phyloP scores from a whole-genome alignment of 2,329 filamentous ascomycete genomes.

The Colletotrichum liaoningense region DNA sequence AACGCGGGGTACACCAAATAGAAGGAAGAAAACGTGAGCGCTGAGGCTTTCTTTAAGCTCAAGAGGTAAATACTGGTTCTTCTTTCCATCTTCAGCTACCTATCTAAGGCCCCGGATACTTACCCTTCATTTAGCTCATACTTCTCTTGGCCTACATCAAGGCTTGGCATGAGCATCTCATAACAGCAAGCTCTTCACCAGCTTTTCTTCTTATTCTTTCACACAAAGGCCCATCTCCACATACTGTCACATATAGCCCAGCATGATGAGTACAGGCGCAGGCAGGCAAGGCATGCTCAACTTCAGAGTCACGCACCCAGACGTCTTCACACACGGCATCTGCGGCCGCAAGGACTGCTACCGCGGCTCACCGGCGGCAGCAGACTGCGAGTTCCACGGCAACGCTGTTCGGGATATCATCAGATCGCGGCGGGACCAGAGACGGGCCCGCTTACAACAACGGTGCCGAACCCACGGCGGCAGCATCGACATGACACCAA shows the following conservation, averaged over 20 bases:
- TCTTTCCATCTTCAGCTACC: neutral
- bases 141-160: neutral
- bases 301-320: constrained; percentile 4
- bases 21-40: neutral
- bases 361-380: constrained; percentile 2
- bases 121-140: neutral
- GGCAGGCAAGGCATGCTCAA: constrained; percentile 14
- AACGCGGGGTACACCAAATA: neutral
- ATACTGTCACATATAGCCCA: neutral
- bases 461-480: constrained; percentile 18
- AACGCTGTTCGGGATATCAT: constrained; percentile 31
- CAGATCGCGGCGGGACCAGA: constrained; percentile 23
- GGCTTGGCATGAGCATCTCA: constrained; percentile 4
- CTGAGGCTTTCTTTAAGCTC: neutral
- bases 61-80: neutral
- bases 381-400: constrained; percentile 24
- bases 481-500: too few species aligned
- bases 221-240: neutral
- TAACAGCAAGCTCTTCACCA: neutral
- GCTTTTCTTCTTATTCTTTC: neutral
- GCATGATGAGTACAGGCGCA: neutral
- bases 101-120: neutral
- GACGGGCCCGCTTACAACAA: constrained; percentile 27
- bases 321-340: constrained; percentile 1
- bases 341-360: constrained; percentile 22